A percentile compares a stretch with the other conserved stretches of the same genome.
These are phyloP conservation scores for Tilletia walkeri DNA, from an alignment of 1,284 basidiomycete genomes.

Conservation along the genomic window DNA sequence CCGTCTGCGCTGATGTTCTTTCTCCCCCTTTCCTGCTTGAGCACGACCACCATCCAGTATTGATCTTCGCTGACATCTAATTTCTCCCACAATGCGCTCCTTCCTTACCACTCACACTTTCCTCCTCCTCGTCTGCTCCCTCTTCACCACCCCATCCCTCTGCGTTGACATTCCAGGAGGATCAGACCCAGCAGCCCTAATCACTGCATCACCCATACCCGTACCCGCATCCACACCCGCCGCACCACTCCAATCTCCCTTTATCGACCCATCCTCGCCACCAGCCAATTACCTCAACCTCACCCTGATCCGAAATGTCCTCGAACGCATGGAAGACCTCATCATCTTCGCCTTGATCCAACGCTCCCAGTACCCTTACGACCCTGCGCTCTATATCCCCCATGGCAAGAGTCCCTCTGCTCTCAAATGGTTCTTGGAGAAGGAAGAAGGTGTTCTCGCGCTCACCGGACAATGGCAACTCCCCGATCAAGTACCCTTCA, in stretches of 20 bases:
- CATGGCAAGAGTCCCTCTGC: background rate
- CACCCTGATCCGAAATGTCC: background rate
- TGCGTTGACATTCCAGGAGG: background rate
- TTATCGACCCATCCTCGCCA: background rate
- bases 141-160: background rate
- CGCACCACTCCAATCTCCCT: background rate
- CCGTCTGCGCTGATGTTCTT: too few species aligned
- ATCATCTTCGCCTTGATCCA: constrained; percentile 3
- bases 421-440: background rate
- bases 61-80: too few species aligned
- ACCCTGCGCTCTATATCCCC: background rate
- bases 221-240: background rate
- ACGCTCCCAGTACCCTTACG: background rate
- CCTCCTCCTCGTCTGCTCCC: background rate
- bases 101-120: too few species aligned
- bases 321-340: constrained; percentile 8
- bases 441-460: background rate
- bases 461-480: background rate
- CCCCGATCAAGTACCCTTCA: background rate
- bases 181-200: too few species aligned
- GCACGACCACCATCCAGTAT: too few species aligned
- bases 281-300: background rate
- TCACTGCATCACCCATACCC: background rate
- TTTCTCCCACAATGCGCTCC: too few species aligned
- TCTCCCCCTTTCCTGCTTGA: too few species aligned